Evolutionary conservation across 345 rosid genomes (phyloP), one percentile per base, ranked within the genome.

Genomic region (Aquilaria sinensis): DNA sequence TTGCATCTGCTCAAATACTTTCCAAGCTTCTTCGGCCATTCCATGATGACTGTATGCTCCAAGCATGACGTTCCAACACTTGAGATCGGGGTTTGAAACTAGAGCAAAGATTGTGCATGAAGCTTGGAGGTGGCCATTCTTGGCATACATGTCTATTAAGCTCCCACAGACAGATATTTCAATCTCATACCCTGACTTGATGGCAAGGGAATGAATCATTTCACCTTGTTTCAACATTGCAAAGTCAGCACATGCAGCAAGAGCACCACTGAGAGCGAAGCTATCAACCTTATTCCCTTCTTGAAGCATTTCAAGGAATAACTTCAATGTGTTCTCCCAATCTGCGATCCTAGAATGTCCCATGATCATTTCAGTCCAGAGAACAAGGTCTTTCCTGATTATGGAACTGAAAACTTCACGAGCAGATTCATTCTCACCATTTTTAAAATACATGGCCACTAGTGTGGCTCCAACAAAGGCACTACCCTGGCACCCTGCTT

Each of bases 291-390:
- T 75, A 51, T 77, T 74, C 15, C 82, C 82, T 59, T 76, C 86
- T 65, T 45, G 66, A 70, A 72, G 69, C 92, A 88, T 84, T 62
- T 77, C 69, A 73, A 72, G 47, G 45, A 83, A 90, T 63, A 69
- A 71, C 54, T 71, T 77, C 51, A 88, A 65, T 2, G 94, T 90
- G 30, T 43, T 47, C 69, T 75, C 86, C 12, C 80, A 78, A 65
- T 88, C 87, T 43, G 81, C 96, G 64, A 84, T 50, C 77, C 86
- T 84, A 6, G 90, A 79, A 58, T 86, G 80, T 23, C 90, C 92
- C 57, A 83, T 74, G 34, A 93, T 82, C 87, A 93, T 90, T 81
- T 88, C 94, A 50, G 97, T 93, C 97, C 97, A 90, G 14, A 90
- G 83, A 74, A 90, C 85, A 47, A 80, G 41, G 69, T 93, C 98